These are phyloP conservation scores for Poa pratensis DNA, from an alignment of 176 grass and related monocot species.

Conservation along the genomic window DNA sequence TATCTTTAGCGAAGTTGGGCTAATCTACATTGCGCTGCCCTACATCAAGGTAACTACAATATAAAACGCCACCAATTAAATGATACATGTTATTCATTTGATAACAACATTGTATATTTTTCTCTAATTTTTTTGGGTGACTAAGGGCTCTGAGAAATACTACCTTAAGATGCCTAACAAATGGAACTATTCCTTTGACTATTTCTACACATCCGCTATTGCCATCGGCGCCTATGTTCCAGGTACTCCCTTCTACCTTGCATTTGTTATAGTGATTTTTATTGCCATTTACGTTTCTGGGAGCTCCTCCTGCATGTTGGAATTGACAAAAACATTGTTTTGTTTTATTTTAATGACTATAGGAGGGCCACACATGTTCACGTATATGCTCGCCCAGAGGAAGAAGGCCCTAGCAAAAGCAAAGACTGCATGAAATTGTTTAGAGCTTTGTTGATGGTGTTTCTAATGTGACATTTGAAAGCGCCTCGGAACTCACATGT, in stretches of 20 bases:
- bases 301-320: background rate
- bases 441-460: background rate
- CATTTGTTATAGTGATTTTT: background rate
- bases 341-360: constrained; percentile 2
- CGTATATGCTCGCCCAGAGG: constrained; percentile 53
- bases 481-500: background rate
- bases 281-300: background rate
- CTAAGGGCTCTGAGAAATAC: constrained; percentile 59
- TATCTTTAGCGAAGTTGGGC: constrained; percentile 50
- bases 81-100: background rate
- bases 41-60: constrained; percentile 44
- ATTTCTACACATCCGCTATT: constrained; percentile 41
- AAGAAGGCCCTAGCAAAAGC: constrained; percentile 51
- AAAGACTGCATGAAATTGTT: constrained; percentile 16
- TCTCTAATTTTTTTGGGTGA: background rate
- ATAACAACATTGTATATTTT: background rate
- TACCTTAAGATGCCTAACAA: constrained; percentile 67
- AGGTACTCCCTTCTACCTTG: constrained; percentile 4
- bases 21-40: constrained; percentile 50
- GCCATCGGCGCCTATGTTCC: constrained; percentile 54
- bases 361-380: constrained; percentile 56
- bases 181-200: constrained; percentile 74
- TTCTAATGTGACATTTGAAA: background rate
- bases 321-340: background rate
- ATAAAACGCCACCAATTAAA: background rate